Evolutionary conservation across 2,329 filamentous ascomycete genomes (phyloP).

Genomic region (Sporothrix curviconia): DNA sequence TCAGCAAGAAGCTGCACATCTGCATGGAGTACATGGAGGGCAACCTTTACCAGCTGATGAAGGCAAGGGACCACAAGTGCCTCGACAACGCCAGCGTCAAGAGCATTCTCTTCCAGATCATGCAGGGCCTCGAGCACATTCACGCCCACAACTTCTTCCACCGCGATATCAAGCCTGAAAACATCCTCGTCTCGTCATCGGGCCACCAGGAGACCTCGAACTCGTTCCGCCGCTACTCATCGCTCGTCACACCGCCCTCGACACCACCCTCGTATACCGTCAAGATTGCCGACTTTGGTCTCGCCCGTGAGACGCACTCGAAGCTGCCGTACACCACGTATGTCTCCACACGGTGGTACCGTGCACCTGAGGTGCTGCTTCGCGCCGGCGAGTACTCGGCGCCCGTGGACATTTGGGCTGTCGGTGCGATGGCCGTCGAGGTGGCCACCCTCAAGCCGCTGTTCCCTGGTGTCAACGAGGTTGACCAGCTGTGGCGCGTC

Average conservation of each 20-base stretch:
- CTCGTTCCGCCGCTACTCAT: conserved; percentile 87
- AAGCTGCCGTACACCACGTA: conserved; percentile 97
- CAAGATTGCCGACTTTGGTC: conserved; percentile 96
- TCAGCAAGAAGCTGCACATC: conserved; percentile 94
- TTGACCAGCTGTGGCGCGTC: conserved; percentile 97
- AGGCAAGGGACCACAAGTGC: conserved; percentile 89
- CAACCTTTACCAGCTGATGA: conserved; percentile 98
- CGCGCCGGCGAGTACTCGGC: conserved; percentile 95
- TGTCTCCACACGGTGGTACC: conserved; percentile 96
- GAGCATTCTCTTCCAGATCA: conserved; percentile 95
- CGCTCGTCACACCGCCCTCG: conserved; percentile 86
- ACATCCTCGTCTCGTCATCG: conserved; percentile 93
- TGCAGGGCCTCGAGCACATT: conserved; percentile 93
- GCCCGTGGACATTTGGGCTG: conserved; percentile 96
- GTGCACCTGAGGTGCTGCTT: conserved; percentile 87
- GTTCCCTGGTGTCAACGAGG: conserved; percentile 96
- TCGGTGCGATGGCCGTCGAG: conserved; percentile 97
- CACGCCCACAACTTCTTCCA: conserved; percentile 97
- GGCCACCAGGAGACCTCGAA: conserved; percentile 73
- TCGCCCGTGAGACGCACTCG: conserved; percentile 95
- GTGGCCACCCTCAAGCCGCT: conserved; percentile 93
- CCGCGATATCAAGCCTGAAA: conserved; percentile 97
- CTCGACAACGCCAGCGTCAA: conserved; percentile 89
- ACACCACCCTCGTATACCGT: conserved; percentile 92
- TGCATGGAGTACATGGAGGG: conserved; percentile 99